Evolutionary conservation across 225 moss, liverwort and hornwort species (phyloP).

Genomic region (Sphagnum contortum): DNA sequence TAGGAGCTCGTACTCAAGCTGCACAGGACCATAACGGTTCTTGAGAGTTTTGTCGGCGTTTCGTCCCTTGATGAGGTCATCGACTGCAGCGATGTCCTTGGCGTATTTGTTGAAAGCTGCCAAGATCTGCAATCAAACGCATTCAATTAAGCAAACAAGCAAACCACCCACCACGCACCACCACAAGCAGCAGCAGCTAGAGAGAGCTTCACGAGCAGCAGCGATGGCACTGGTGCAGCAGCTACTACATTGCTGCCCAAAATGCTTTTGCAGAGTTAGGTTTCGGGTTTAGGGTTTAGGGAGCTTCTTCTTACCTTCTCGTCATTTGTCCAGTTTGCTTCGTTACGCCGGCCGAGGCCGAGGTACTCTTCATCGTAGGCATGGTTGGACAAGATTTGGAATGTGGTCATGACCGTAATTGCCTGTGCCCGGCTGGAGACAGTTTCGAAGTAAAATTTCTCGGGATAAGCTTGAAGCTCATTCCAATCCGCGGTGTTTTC

Average conservation of each 20-base stretch:
- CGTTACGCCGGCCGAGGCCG: constrained; percentile 9
- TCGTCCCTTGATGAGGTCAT: constrained; percentile 8
- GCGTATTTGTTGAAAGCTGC: constrained; percentile 22
- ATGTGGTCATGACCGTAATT: constrained; percentile 34
- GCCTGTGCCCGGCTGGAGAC: constrained; percentile 20
- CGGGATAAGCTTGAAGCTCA: constrained; percentile 12
- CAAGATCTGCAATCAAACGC: constrained; percentile 22
- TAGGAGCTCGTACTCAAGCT: constrained; percentile 30
- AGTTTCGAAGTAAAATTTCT: constrained; percentile 16
- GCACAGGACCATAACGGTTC: constrained; percentile 25
- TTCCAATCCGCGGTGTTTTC: constrained; percentile 14
- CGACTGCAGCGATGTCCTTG: constrained; percentile 10
- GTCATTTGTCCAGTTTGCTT: constrained; percentile 13
- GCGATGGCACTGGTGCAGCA: too few relatives aligned
- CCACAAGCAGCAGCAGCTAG: too few relatives aligned
- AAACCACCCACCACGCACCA: too few relatives aligned
- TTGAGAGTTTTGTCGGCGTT: constrained; percentile 21
- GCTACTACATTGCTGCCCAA: too few relatives aligned
- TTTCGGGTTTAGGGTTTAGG: too few relatives aligned
- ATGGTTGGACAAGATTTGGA: constrained; percentile 56
- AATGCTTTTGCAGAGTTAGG: too few relatives aligned
- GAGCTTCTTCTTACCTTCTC: too few relatives aligned
- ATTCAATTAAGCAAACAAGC: too few relatives aligned
- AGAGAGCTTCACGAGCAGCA: too few relatives aligned
- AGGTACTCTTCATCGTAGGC: constrained; percentile 45